Evolutionary conservation across 139 green algal genomes (phyloP), one percentile per base, ranked within the genome.

Genomic region (Edaphochlamys debaryana): DNA sequence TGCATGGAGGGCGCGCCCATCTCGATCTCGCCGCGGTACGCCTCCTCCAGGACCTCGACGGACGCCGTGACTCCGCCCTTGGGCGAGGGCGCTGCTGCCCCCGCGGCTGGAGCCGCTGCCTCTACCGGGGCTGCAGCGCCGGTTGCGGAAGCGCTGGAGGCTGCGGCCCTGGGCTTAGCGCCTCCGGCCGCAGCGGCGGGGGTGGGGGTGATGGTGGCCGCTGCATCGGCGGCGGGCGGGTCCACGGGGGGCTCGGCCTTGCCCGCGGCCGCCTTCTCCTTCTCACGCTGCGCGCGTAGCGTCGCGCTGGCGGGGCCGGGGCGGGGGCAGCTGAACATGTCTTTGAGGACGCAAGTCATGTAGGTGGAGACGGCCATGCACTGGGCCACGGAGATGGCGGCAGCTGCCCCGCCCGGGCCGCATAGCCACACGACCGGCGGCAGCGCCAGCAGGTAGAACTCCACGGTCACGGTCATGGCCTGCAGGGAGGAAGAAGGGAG

Each of bases 1-100:
- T 86, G 80, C 69, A 86, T 79, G 41, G 80, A 86, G 52, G 80
- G 80, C 41, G 80, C 69, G 29, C 80, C 80, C n/a, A 50, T 62
- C 80, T 86, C 80, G 4, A 86, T 38, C 45, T 86, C 80, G 25
- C 42, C 40, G 58, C 63, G 76, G 76, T 82, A 74, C 2, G 58
- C 54, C 30, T 25, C 37, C 50, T 79, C 68, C 42, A 74, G 32
- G 22, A 74, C 63, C 62, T 82, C 41, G 42, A 63, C 62, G 23
- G 15, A 17, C 13, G 30, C 17, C 22, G 13, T 3, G 20, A 52
- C 76, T 2, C 29, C n/a, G 27, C 17, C 69, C 15, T 13, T 22
- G 5, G n/a, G 13, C 1, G 40, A 13, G 37, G 48, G 20, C 19
- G 17, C 2, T 3, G 40, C 68, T 23, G 75, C 25, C 60, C 22